These are phyloP conservation scores for Jatropha podagrica DNA, from an alignment of 441 rosid species.

Conservation along the genomic window DNA sequence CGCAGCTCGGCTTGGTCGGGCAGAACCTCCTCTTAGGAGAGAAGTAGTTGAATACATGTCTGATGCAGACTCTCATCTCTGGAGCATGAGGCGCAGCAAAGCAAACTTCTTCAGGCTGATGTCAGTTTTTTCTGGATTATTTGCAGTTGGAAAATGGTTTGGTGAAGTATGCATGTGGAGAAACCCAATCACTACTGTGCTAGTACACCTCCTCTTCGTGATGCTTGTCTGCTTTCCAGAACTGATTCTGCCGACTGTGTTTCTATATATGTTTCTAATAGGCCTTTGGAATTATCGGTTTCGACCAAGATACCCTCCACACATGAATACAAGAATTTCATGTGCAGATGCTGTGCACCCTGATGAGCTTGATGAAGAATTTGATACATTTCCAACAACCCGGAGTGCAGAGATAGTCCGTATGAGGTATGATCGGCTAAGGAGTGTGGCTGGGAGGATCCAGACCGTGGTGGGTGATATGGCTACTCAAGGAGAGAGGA, in stretches of 20 bases:
- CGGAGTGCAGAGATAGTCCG: constrained; percentile 46
- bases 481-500: constrained; percentile 86
- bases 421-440: constrained; percentile 75
- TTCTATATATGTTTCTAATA: constrained; percentile 68
- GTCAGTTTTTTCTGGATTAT: constrained; percentile 64
- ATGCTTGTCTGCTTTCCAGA: constrained; percentile 76
- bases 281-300: constrained; percentile 80
- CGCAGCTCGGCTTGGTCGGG: constrained; percentile 75
- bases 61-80: constrained; percentile 77
- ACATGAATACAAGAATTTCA: constrained; percentile 76
- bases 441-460: constrained; percentile 78
- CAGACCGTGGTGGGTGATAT: constrained; percentile 92
- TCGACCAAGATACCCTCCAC: constrained; percentile 80
- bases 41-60: constrained; percentile 90
- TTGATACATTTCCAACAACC: constrained; percentile 73
- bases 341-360: constrained; percentile 61
- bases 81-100: constrained; percentile 98
- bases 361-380: constrained; percentile 90
- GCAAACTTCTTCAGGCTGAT: constrained; percentile 78
- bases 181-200: constrained; percentile 54
- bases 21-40: constrained; percentile 86
- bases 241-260: constrained; percentile 71
- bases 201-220: constrained; percentile 59
- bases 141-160: constrained; percentile 63
- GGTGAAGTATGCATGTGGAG: constrained; percentile 88